Evolutionary conservation across 768 basidiomycete species (phyloP).

Genomic region (Tephrocybe sp.): DNA sequence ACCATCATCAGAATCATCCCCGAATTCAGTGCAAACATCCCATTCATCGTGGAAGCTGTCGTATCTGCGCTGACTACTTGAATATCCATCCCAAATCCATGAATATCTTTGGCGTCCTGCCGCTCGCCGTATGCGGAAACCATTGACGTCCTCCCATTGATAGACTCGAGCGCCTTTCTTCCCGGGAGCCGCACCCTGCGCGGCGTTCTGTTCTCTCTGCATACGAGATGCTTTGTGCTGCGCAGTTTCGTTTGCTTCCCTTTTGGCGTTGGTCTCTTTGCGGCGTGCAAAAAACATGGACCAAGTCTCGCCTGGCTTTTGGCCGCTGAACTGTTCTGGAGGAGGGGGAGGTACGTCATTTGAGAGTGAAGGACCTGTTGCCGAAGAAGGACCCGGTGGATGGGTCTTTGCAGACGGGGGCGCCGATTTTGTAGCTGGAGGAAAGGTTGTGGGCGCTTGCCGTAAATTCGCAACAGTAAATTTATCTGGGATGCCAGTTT

Average conservation of each 20-base stretch:
- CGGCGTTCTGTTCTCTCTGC: slow-evolving; percentile 1
- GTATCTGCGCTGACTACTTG: slow-evolving; percentile 13
- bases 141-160: slow-evolving; percentile 20
- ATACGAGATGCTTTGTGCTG: neutral
- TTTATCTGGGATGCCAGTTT: no score
- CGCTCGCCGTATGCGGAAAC: slow-evolving; percentile 17
- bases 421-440: no score
- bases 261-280: neutral
- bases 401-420: neutral
- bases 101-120: slow-evolving; percentile 10
- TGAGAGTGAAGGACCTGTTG: neutral
- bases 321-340: neutral
- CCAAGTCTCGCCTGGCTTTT: slow-evolving; percentile 6
- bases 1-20: slow-evolving; percentile 7
- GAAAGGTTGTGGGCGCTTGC: no score
- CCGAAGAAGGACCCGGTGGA: neutral
- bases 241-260: neutral
- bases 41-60: slow-evolving; percentile 20
- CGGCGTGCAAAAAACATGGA: slow-evolving; percentile 5
- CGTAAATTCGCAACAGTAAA: no score
- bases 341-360: neutral
- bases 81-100: slow-evolving; percentile 16
- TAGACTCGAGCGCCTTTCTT: slow-evolving; percentile 20
- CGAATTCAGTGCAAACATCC: slow-evolving; percentile 19
- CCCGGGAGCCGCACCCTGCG: slow-evolving; percentile 8